Conservation (phyloP, 2,329 filamentous ascomycete species). For the Calonectria leucothoes region DNA sequence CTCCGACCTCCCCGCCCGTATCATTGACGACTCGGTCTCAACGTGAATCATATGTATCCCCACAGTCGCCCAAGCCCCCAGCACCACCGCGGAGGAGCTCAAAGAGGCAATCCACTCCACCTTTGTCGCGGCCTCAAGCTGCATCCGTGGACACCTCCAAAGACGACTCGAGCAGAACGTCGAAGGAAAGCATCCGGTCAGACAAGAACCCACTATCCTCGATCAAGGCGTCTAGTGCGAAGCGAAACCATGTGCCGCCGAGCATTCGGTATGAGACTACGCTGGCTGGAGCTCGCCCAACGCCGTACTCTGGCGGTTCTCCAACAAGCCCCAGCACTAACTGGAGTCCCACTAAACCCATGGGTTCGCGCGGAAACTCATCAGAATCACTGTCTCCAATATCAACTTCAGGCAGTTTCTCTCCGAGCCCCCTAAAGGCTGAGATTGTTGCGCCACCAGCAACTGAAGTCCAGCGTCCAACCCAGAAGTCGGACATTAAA, state of each 20-base stretch:
- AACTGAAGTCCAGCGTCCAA: neutral
- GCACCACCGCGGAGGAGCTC: constrained; percentile 39
- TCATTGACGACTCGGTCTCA: constrained; percentile 20
- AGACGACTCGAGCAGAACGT: constrained; percentile 24
- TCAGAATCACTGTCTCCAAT: constrained; percentile 28
- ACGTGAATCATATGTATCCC: constrained; percentile 27
- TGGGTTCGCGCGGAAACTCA: constrained; percentile 39
- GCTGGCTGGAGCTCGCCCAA: constrained; percentile 35
- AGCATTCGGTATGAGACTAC: constrained; percentile 45
- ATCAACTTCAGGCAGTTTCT: constrained; percentile 9
- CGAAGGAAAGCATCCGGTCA: constrained; percentile 19
- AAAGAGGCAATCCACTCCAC: constrained; percentile 34
- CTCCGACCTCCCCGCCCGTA: constrained; percentile 10
- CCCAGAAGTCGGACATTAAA: neutral
- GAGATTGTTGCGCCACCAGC: constrained; percentile 19
- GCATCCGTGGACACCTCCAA: neutral
- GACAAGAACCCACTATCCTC: constrained; percentile 20
- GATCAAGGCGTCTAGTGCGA: constrained; percentile 22
- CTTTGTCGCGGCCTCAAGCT: constrained; percentile 28
- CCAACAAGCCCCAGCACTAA: constrained; percentile 36
- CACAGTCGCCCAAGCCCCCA: constrained; percentile 20
- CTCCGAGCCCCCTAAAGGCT: constrained; percentile 17
- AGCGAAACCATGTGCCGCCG: constrained; percentile 33
- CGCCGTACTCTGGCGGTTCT: constrained; percentile 30
- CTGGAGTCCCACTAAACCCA: constrained; percentile 49